Conservation (phyloP, 768 basidiomycete genomes). For the Mycena latifolia region DNA sequence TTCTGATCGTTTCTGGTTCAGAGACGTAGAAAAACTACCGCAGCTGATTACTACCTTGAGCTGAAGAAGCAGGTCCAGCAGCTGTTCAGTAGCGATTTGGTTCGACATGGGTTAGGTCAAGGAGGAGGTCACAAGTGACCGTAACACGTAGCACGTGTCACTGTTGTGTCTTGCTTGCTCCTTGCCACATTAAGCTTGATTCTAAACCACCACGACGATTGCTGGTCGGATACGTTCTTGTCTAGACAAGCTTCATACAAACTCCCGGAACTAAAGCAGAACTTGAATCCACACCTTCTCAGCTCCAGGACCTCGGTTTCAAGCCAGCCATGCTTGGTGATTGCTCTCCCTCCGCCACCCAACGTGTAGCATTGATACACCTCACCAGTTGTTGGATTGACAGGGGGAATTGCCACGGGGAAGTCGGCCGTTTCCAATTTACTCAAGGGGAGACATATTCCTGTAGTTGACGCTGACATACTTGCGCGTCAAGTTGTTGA, state of each 20-base stretch:
- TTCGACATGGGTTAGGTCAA: slow-evolving; percentile 53
- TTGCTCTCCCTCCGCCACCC: neutral
- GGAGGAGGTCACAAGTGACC: too few species aligned
- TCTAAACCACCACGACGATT: too few species aligned
- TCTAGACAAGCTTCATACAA: too few species aligned
- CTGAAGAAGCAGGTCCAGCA: slow-evolving; percentile 81
- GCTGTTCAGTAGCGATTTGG: slow-evolving; percentile 71
- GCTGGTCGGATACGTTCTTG: too few species aligned
- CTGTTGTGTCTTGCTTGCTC: too few species aligned
- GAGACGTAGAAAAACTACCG: neutral
- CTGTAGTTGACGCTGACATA: slow-evolving; percentile 94
- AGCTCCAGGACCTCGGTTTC: too few species aligned
- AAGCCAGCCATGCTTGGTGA: slow-evolving; percentile 33
- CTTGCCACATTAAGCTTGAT: too few species aligned
- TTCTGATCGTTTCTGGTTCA: slow-evolving; percentile 57
- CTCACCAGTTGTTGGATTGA: slow-evolving; percentile 88
- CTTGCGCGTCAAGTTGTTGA: slow-evolving; percentile 89
- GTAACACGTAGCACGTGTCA: too few species aligned
- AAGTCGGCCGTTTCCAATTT: slow-evolving; percentile 93
- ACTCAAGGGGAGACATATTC: slow-evolving; percentile 73
- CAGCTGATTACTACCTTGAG: slow-evolving; percentile 69
- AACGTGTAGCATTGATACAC: neutral
- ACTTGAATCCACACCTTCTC: too few species aligned
- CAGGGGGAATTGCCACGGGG: slow-evolving; percentile 96
- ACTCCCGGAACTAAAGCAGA: too few species aligned